Conservation (phyloP, 1,284 basidiomycete species). For the Xerocomus amazonicus region DNA sequence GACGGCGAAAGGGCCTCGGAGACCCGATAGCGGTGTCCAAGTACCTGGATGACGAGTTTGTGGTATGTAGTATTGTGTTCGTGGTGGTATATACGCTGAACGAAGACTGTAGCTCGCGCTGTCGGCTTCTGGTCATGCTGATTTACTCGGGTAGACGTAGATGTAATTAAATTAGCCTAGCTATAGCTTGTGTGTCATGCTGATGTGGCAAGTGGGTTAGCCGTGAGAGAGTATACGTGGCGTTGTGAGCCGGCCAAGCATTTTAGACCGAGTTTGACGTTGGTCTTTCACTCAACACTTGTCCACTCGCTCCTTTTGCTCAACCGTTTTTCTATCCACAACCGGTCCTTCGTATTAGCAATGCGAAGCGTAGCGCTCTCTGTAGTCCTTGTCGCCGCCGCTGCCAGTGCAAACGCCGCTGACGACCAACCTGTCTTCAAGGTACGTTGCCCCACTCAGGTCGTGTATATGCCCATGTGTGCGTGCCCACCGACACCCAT, state of each 20-base stretch:
- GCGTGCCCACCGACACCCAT: conserved; percentile 6
- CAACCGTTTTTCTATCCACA: conserved; percentile 33
- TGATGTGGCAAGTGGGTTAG: conserved; percentile 1
- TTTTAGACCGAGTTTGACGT: conserved; percentile 28
- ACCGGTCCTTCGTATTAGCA: conserved; percentile 62
- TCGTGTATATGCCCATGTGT: conserved; percentile 7
- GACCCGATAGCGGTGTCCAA: conserved; percentile 94
- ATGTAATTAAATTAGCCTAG: conserved; percentile 14
- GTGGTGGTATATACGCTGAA: conserved; percentile 8
- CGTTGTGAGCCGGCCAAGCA: conserved; percentile 34
- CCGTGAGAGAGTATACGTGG: conserved; percentile 50
- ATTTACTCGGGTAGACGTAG: conserved; percentile 64
- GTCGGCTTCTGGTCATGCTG: conserved; percentile 87
- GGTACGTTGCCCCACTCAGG: conserved; percentile 37
- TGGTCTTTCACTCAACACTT: conserved; percentile 18
- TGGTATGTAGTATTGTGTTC: conserved; percentile 51
- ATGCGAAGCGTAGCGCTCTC: conserved; percentile 86
- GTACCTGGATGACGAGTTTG: conserved; percentile 92
- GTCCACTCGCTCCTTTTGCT: conserved; percentile 37
- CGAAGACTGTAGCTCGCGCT: conserved; percentile 62
- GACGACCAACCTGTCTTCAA: conserved; percentile 67
- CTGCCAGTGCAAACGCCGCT: conserved; percentile 53
- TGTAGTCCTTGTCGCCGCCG: conserved; percentile 61
- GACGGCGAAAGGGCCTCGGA: conserved; percentile 91
- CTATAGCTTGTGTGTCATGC: background rate